Evolutionary conservation across 768 basidiomycete species (phyloP), one percentile per base, ranked within the genome.

Genomic region (Harrya chromipes): DNA sequence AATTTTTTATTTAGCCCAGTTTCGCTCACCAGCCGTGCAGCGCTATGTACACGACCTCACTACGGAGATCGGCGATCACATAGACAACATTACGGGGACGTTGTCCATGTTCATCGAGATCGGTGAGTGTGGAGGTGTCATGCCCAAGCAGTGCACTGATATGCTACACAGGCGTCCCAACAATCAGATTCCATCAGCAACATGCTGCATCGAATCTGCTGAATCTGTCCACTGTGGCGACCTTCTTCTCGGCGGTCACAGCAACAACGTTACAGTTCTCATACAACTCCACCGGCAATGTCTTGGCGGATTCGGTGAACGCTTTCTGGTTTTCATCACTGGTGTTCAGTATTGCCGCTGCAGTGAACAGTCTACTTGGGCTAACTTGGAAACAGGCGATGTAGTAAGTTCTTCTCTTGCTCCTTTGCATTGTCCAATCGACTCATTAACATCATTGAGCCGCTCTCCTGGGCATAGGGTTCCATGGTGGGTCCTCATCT

Each of bases 401-500:
- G 75, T 79, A 79, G 77, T 78, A 67, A 31, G 77, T 71, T 43
- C 41, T 52, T 58, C 40, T 43, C 19, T 40, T 21, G 47, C 43
- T 50, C 48, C 43, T 46, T 13, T 39, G 44, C 31, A 49, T 33
- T 41, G 36, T 47, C 34, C 43, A 44, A 40, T 52, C 6, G 16
- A 20, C 52, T 55, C 36, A 57, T 58, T 63, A 49, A 59, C 56
- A 51, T 52, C 54, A 57, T 49, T 10, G 47, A 78, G 77, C 51
- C 79, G 78, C 29, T 80, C 79, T 6, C 78, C 78, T 46, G 75
- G 77, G 46, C 74, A 79, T 55, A 74, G 77, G 53, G 78, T 80
- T 43, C 78, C 78, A 9, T 79, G 78, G 77, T 79, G 78, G 78
- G 76, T 80, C 20, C 63, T 78, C 36, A 90, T 90, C 57, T 91